A percentile compares a stretch with the other conserved stretches of the same genome.
Evolutionary conservation across 2,329 filamentous ascomycete genomes (phyloP).

Genomic region (Zasmidium angulare): DNA sequence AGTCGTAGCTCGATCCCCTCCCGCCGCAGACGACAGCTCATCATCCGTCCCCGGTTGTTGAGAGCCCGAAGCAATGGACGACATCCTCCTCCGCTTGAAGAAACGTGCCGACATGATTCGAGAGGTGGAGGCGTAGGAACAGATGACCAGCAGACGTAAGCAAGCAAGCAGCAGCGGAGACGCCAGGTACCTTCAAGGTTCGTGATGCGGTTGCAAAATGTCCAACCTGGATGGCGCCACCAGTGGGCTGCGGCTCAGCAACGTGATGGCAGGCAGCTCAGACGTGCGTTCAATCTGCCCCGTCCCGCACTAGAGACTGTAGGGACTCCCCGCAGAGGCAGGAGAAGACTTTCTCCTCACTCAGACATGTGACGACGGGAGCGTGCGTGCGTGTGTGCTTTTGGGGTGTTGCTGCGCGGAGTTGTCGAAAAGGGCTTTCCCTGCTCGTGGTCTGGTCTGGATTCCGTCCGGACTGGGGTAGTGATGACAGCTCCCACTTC

Average conservation of each 20-base stretch:
- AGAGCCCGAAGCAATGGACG: slow-evolving; percentile 14
- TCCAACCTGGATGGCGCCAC: slow-evolving; percentile 17
- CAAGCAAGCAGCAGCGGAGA: too few relatives aligned
- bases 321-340: too few relatives aligned
- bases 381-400: too few relatives aligned
- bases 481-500: not conserved
- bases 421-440: not conserved
- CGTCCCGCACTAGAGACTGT: too few relatives aligned
- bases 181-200: too few relatives aligned
- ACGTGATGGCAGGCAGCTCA: not conserved
- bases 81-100: slow-evolving; percentile 26
- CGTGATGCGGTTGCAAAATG: slow-evolving; percentile 9
- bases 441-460: not conserved
- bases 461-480: not conserved
- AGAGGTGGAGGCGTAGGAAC: too few relatives aligned
- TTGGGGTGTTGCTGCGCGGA: too few relatives aligned
- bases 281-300: not conserved
- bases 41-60: slow-evolving; percentile 9
- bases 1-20: slow-evolving; percentile 4
- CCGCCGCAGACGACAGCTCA: slow-evolving; percentile 9
- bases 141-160: too few relatives aligned
- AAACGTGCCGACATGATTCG: slow-evolving; percentile 9
- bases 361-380: too few relatives aligned
- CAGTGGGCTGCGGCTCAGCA: not conserved
- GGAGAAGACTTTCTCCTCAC: too few relatives aligned